Evolutionary conservation across 192 early-diverging fungal species (phyloP), one percentile per base, ranked within the genome.

Genomic region (Mortierella alpina): DNA sequence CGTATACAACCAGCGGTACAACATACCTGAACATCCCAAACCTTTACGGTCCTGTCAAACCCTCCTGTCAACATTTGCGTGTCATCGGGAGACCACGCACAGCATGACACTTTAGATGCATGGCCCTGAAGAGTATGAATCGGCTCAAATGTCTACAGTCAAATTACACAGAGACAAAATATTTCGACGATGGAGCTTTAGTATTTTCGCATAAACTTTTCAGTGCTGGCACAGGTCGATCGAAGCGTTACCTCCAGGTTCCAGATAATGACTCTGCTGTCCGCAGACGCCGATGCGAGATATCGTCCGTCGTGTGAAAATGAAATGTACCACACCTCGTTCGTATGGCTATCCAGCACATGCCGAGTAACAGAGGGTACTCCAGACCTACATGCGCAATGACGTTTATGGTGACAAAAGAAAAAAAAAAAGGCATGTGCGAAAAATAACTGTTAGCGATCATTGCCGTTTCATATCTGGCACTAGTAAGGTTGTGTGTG

Each of bases 281-380:
- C 98, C 65, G 89, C 91, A 41, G 97, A 97, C 15, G 92, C 94
- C 3, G 98, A 99, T 15, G 95, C 98, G 39, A 99, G 84, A 72
- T 91, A 93, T 65, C 82, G 85, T 53, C 96, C 97, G 73, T 95
- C 86, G 48, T 94, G 93, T 8, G 96, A 98, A 76, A 98, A 99
- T 6, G 91, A 87, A 60, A 99, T 85, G 71, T 94, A 95, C 98
- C 98, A 99, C 9, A 99, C 97, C 84, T 99, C 97, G 82, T 98
- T 95, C 0, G 79, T 75, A 85, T 99, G 98, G 14, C 90, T 92
- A 47, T 68, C 65, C 10, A 91, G 72, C 23, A 94, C 83, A 49
- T 89, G 84, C 5, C 88, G 90, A 1, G 91, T 90, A 42, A 92
- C 82, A 45, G 72, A 83, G 47, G 90, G 89, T 59, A 92, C 83